These are phyloP conservation scores for Glycine latifolia DNA, from an alignment of 306 rosid species.

Conservation along the genomic window DNA sequence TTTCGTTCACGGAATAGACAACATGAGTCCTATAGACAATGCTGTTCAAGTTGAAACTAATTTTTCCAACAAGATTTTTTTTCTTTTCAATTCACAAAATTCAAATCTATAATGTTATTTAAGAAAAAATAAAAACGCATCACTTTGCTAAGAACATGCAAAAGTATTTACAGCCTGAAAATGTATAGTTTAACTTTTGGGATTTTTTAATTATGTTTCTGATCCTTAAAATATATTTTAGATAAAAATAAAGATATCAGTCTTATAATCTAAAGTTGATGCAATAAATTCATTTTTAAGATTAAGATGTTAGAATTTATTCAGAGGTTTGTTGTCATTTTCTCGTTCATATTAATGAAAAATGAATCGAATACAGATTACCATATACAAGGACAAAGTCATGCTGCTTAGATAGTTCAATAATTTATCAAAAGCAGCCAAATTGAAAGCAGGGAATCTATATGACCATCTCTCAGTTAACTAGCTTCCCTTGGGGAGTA, in stretches of 20 bases:
- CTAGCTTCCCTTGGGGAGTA: not conserved
- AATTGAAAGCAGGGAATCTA: not conserved
- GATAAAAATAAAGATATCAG: not conserved
- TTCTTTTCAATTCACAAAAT: not conserved
- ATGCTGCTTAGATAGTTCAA: not conserved
- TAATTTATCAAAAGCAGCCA: conserved; percentile 24
- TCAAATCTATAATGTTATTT: not conserved
- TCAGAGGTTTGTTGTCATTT: not conserved
- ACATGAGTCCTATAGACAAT: not conserved
- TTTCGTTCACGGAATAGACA: not conserved
- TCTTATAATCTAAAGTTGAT: not conserved
- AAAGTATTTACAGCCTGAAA: not conserved
- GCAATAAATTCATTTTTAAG: not conserved
- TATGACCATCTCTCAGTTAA: not conserved
- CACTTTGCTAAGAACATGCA: not conserved
- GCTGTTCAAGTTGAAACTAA: not conserved
- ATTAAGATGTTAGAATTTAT: not conserved
- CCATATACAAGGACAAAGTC: not conserved
- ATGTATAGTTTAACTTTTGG: not conserved
- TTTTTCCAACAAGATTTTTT: not conserved
- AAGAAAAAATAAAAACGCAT: not conserved
- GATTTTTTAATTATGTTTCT: not conserved
- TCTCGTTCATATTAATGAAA: not conserved
- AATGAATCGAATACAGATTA: not conserved
- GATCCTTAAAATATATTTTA: not conserved